Percentiles rank a stretch among this genome's conserved stretches.
Evolutionary conservation across 1,284 basidiomycete species (phyloP).

Genomic region (Volvariella surrecta): DNA sequence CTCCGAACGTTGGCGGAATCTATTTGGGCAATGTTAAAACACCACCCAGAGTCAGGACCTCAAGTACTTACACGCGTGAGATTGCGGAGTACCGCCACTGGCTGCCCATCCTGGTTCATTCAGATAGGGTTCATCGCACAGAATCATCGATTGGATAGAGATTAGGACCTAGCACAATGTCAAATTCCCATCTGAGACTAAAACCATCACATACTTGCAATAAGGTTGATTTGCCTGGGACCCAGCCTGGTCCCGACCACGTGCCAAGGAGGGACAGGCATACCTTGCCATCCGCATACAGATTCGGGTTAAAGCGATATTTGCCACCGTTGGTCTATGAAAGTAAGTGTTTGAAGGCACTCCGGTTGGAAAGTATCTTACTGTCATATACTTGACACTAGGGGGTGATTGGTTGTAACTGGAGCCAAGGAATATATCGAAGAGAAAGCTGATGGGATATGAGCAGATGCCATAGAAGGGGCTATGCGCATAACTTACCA

Average conservation of each 20-base stretch:
- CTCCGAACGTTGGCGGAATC: conserved; percentile 82
- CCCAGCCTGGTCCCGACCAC: conserved; percentile 87
- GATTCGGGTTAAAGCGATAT: conserved; percentile 86
- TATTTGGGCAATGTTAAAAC: conserved; percentile 18
- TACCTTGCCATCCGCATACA: conserved; percentile 91
- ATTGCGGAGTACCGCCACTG: conserved; percentile 61
- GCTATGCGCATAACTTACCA: conserved; percentile 40
- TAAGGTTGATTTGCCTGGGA: conserved; percentile 76
- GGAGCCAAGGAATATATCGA: conserved; percentile 86
- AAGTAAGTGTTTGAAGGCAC: conserved; percentile 5
- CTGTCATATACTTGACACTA: conserved; percentile 85
- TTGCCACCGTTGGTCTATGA: conserved; percentile 78
- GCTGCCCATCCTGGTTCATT: conserved; percentile 87
- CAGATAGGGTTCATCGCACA: conserved; percentile 82
- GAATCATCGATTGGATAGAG: conserved; percentile 91
- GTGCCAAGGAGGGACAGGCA: conserved; percentile 88
- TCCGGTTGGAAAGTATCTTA: conserved; percentile 24
- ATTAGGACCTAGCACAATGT: conserved; percentile 56
- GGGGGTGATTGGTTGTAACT: conserved; percentile 78
- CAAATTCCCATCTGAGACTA: neutral
- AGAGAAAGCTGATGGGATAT: conserved; percentile 45
- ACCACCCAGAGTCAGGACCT: neutral
- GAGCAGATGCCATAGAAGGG: conserved; percentile 1
- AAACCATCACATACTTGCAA: conserved; percentile 47
- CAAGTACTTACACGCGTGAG: conserved; percentile 54